Base-by-base conservation (phyloP, 352 stramenopile genomes). In the Globisporangium irregulare region DNA sequence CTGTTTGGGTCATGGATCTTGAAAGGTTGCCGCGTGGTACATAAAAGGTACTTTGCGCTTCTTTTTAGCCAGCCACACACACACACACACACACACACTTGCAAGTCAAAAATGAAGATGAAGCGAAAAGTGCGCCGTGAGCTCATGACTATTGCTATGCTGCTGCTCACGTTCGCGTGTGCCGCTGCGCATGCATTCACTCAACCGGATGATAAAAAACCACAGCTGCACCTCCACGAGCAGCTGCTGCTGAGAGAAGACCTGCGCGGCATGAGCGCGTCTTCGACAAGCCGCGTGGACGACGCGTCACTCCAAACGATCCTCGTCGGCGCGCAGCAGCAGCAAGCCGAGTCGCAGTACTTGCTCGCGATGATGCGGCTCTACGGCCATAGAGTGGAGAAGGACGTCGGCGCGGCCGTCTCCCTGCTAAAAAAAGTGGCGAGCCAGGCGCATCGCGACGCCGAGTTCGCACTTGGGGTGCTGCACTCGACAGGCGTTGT, bases 321-420 rank as follows among this genome's bases (percentile, higher is more conserved):
- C 41, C 60, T 79, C 32, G 41, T 75, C 24, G 79, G 74, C 9
- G 79, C 72, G 27, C 74, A 78, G 43, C 68, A 77, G 2, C 73
- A 74, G 14, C 59, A 80, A 46, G 63, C 79, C 22, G 78, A 86
- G 62, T 74, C 80, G 10, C 64, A 84, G n/a, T 88, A 88, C 43
- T 41, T 88, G 56, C 62, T 79, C 22, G 80, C 78, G 10, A 75
- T 88, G 68, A 71, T 85, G 60, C 79, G 80, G 34, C 70, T 84
- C 64, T 88, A 88, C 68, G 78, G 80, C 53, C 76, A 83, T 60
- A 78, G 80, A 10, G 68, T 85, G 15, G 55, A 71, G 7, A 66
- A 66, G 24, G 75, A 85, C 54, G 36, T 72, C 24, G 41, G n/a
- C 9, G 68, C 62, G 14, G 76, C 80, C 8, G 74, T 82, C 32